These are phyloP conservation scores for Suillus cothurnatus DNA, from an alignment of 768 basidiomycete genomes.

Conservation along the genomic window DNA sequence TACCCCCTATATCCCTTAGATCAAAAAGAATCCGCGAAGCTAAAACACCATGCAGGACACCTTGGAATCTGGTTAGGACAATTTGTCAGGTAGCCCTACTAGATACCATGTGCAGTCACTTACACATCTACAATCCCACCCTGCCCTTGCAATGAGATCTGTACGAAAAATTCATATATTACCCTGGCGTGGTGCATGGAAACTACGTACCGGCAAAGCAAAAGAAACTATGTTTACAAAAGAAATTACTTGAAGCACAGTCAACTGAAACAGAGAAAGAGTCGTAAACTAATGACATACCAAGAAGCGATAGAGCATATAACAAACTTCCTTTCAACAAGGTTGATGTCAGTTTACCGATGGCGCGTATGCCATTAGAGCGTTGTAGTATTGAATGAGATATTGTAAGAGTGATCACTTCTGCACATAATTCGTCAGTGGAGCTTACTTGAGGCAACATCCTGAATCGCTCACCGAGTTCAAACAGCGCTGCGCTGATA, in stretches of 20 bases:
- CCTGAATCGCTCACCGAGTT: constrained; percentile 10
- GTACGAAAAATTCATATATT: background rate
- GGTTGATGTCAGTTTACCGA: background rate
- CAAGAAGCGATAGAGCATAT: constrained; percentile 12
- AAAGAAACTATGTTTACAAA: constrained; percentile 12
- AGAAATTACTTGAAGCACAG: constrained; percentile 8
- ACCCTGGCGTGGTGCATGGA: background rate
- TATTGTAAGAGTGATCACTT: constrained; percentile 2
- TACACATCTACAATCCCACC: constrained; percentile 13
- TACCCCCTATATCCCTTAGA: background rate
- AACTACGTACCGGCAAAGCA: constrained; percentile 9
- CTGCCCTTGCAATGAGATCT: constrained; percentile 7
- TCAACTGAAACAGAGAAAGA: background rate
- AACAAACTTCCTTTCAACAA: constrained; percentile 15
- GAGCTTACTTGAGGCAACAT: background rate
- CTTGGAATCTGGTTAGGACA: constrained; percentile 10
- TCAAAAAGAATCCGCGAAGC: constrained; percentile 17
- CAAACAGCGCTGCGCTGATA: constrained; percentile 13
- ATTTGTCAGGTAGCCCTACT: background rate
- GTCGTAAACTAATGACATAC: constrained; percentile 4
- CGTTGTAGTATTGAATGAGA: background rate
- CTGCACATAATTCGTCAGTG: constrained; percentile 5
- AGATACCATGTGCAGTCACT: constrained; percentile 1
- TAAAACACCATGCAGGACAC: constrained; percentile 14
- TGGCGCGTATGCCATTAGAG: background rate